phyloP scores from a whole-genome alignment of 1,284 basidiomycete species.

The Tilletiaria anomala region DNA sequence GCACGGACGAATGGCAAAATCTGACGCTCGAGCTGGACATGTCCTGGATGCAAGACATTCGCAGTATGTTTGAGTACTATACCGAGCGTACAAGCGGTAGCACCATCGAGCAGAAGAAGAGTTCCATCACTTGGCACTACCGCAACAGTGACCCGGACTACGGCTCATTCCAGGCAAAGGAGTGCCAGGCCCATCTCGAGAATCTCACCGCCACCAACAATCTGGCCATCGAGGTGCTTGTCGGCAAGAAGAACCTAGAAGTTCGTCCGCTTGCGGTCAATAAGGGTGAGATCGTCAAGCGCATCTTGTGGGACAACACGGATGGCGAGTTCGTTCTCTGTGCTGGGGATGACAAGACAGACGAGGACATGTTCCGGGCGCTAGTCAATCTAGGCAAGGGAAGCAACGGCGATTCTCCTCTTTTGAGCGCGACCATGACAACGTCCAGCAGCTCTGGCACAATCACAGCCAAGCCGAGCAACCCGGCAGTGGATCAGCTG shows the following conservation, averaged over 20 bases:
- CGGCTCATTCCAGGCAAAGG: constrained; percentile 53
- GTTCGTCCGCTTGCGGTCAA: constrained; percentile 86
- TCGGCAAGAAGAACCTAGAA: constrained; percentile 94
- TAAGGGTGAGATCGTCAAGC: constrained; percentile 96
- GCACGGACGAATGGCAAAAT: constrained; percentile 59
- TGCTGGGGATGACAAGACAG: constrained; percentile 89
- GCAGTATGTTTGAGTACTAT: constrained; percentile 90
- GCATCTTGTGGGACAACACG: constrained; percentile 77
- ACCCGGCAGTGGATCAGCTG: too few species aligned
- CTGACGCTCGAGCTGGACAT: constrained; percentile 84
- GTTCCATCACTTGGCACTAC: constrained; percentile 96
- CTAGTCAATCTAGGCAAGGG: too few species aligned
- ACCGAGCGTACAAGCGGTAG: constrained; percentile 88
- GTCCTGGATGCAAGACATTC: constrained; percentile 92
- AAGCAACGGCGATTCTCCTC: too few species aligned
- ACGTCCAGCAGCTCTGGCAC: too few species aligned
- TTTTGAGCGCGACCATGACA: too few species aligned
- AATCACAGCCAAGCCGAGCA: too few species aligned
- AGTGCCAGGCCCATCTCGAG: constrained; percentile 89
- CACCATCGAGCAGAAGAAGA: constrained; percentile 91
- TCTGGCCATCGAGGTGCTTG: constrained; percentile 40
- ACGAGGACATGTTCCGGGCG: constrained; percentile 39
- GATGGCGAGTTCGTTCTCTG: constrained; percentile 92
- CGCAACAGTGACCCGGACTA: constrained; percentile 83
- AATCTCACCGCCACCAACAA: constrained; percentile 47